phyloP scores from a whole-genome alignment of 2,329 filamentous ascomycete species.

The Ceratocystis cacaofunesta region DNA sequence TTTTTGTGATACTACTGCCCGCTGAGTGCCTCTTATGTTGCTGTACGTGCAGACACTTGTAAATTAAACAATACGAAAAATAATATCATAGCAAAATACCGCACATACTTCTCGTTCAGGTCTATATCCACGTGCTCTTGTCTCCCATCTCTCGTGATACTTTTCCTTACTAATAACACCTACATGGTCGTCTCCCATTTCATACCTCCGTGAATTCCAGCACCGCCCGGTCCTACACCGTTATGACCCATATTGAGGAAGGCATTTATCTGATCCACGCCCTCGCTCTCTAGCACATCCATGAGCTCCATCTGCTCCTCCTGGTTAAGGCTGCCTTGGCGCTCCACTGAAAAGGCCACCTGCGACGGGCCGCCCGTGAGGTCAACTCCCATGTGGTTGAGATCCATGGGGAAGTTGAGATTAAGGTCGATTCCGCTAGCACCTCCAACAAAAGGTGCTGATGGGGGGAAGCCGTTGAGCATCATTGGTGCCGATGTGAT shows the following conservation, averaged over 20 bases:
- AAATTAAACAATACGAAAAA: no score
- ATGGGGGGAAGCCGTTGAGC: slow-evolving; percentile 20
- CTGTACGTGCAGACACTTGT: no score
- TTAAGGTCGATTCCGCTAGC: slow-evolving; percentile 13
- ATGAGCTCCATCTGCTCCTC: slow-evolving; percentile 74
- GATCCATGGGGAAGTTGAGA: slow-evolving; percentile 23
- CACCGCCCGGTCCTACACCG: slow-evolving; percentile 18
- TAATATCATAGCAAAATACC: no score
- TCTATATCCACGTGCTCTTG: background rate
- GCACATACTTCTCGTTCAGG: background rate
- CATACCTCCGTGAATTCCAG: slow-evolving; percentile 15
- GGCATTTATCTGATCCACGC: slow-evolving; percentile 45
- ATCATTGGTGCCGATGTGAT: slow-evolving; percentile 26
- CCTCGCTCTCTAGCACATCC: slow-evolving; percentile 59
- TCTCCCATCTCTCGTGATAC: background rate
- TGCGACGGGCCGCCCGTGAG: slow-evolving; percentile 19
- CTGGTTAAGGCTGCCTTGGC: slow-evolving; percentile 57
- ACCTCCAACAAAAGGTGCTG: slow-evolving; percentile 12
- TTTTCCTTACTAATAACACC: no score
- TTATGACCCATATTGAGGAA: slow-evolving; percentile 33
- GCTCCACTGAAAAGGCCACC: slow-evolving; percentile 30
- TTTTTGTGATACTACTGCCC: no score
- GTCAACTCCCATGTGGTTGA: slow-evolving; percentile 20
- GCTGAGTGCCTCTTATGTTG: no score
- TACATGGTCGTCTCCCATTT: slow-evolving; percentile 14